phyloP scores from a whole-genome alignment of 345 rosid species.

The Schrenkiella parvula region DNA sequence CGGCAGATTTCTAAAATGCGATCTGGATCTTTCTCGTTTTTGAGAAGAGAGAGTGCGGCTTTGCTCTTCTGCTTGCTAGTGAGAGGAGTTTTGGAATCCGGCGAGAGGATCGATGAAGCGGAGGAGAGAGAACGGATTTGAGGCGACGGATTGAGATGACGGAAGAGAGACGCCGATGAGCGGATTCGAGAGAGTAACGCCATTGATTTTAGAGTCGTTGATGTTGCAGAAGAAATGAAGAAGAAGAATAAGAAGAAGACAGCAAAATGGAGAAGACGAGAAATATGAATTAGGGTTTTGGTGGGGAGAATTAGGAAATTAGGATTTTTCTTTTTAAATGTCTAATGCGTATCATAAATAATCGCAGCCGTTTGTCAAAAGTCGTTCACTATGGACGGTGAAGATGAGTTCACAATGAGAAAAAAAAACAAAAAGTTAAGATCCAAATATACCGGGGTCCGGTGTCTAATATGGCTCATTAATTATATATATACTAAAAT shows the following conservation, averaged over 20 bases:
- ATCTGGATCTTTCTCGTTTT: slow-evolving; percentile 60
- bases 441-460: not conserved
- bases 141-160: slow-evolving; percentile 17
- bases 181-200: slow-evolving; percentile 49
- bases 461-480: no score
- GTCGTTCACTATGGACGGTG: not conserved
- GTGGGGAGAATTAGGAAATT: not conserved
- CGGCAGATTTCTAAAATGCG: slow-evolving; percentile 83
- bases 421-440: not conserved
- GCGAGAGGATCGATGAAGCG: slow-evolving; percentile 41
- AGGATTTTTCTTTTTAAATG: not conserved
- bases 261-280: not conserved
- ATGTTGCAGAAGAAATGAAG: slow-evolving; percentile 7
- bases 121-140: slow-evolving; percentile 22
- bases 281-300: slow-evolving; percentile 14
- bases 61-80: slow-evolving; percentile 54
- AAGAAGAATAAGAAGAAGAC: not conserved
- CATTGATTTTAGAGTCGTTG: slow-evolving; percentile 30
- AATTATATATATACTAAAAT: no score
- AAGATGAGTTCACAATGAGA: not conserved
- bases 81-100: slow-evolving; percentile 44
- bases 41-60: slow-evolving; percentile 67
- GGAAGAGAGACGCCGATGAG: slow-evolving; percentile 15
- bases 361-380: slow-evolving; percentile 2
- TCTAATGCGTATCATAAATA: not conserved